Conservation (phyloP, 441 rosid genomes). For the Isatis lusitanica region DNA sequence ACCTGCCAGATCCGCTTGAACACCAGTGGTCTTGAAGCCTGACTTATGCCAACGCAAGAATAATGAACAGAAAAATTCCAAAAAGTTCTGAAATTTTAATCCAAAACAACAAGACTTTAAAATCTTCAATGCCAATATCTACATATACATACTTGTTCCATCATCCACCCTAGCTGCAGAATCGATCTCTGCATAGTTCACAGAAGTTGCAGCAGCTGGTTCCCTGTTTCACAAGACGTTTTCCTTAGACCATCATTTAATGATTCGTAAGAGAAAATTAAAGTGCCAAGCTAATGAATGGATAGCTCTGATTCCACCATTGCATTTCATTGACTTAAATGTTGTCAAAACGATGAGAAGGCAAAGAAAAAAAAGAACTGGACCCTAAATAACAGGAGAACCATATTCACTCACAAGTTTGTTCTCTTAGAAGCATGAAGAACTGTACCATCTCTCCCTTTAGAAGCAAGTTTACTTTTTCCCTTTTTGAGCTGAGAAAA, state of each 20-base stretch:
- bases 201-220: conserved; percentile 30
- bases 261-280: not conserved
- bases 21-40: conserved; percentile 60
- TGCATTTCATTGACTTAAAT: not conserved
- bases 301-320: conserved; percentile 8
- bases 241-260: not conserved
- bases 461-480: conserved; percentile 29
- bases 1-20: conserved; percentile 58
- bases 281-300: not conserved
- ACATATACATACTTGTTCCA: conserved; percentile 33
- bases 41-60: conserved; percentile 43
- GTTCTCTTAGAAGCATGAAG: conserved; percentile 24
- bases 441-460: conserved; percentile 26
- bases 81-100: not conserved
- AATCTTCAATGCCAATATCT: conserved; percentile 29
- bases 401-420: conserved; percentile 43
- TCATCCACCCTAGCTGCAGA: conserved; percentile 36
- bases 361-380: not conserved
- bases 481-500: conserved; percentile 59
- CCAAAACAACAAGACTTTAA: not conserved
- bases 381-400: not conserved
- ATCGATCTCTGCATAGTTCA: conserved; percentile 28
- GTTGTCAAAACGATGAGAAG: not conserved
- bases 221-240: conserved; percentile 44
- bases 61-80: not conserved